Evolutionary conservation across 169 alveolate species (phyloP).

Genomic region (Babesia sp.): DNA sequence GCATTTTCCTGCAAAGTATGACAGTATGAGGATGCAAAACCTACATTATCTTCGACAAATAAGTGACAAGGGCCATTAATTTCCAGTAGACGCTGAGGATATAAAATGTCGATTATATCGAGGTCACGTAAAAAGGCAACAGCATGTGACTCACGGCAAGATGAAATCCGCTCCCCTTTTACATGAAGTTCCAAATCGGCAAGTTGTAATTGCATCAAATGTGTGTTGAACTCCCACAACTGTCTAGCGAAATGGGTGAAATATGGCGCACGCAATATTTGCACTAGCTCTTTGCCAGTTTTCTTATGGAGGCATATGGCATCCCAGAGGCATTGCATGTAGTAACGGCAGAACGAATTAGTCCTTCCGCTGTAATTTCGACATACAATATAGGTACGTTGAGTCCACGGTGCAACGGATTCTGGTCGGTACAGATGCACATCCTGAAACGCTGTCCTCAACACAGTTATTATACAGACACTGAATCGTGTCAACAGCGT

Average conservation of each 20-base stretch:
- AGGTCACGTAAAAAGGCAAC: neutral
- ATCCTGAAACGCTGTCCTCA: conserved; percentile 68
- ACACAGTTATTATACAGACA: conserved; percentile 61
- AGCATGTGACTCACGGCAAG: neutral
- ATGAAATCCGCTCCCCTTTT: neutral
- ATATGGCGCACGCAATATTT: conserved; percentile 45
- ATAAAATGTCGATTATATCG: conserved; percentile 1
- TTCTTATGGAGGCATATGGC: conserved; percentile 65
- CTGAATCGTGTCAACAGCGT: conserved; percentile 71
- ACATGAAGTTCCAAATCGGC: conserved; percentile 26
- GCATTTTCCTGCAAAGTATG: neutral
- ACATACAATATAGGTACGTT: conserved; percentile 60
- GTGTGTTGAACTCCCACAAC: conserved; percentile 61
- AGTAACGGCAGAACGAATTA: conserved; percentile 70
- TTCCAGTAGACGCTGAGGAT: conserved; percentile 1
- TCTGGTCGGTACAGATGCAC: conserved; percentile 68
- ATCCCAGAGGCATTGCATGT: conserved; percentile 77
- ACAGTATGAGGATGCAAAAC: neutral
- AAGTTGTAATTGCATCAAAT: conserved; percentile 24
- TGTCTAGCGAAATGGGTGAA: conserved; percentile 49
- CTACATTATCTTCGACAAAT: neutral
- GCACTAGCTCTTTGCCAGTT: conserved; percentile 58
- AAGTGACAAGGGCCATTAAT: conserved; percentile 20
- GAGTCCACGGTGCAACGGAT: conserved; percentile 72
- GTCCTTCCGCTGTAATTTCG: conserved; percentile 66